Percentiles rank a stretch among this genome's conserved stretches.
phyloP scores from a whole-genome alignment of 139 green algal genomes.

The Limnomonas spitsbergensis region DNA sequence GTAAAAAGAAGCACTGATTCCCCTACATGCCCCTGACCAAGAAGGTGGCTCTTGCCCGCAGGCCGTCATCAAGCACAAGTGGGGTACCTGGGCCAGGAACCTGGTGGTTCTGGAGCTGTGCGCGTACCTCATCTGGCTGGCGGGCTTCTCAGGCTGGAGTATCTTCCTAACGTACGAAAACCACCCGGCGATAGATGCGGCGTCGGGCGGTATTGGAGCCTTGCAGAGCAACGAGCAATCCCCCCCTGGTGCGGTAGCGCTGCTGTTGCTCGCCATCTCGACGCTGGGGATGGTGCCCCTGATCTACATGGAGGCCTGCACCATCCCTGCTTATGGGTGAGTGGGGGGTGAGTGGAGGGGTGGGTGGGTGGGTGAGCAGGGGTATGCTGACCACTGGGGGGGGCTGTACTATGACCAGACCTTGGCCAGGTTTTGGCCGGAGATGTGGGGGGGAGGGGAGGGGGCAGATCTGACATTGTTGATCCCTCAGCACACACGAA shows the following conservation, averaged over 20 bases:
- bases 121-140: conserved; percentile 44
- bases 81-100: conserved; percentile 36
- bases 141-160: conserved; percentile 36
- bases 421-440: too few species aligned
- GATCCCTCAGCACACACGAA: too few species aligned
- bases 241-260: not conserved
- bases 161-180: not conserved
- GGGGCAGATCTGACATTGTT: too few species aligned
- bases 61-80: conserved; percentile 35
- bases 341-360: too few species aligned
- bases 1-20: too few species aligned
- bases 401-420: too few species aligned
- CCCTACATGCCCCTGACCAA: too few species aligned
- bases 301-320: conserved; percentile 50
- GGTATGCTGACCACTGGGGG: too few species aligned
- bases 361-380: too few species aligned
- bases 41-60: too few species aligned
- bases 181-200: not conserved
- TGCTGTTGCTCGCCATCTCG: conserved; percentile 10
- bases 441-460: too few species aligned
- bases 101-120: conserved; percentile 46
- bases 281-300: conserved; percentile 37
- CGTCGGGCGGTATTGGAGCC: too few species aligned
- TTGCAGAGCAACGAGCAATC: not conserved
- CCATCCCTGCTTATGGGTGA: conserved; percentile 31